These are phyloP conservation scores for Chlamydomonas urium DNA, from an alignment of 139 green algal species.

Conservation along the genomic window DNA sequence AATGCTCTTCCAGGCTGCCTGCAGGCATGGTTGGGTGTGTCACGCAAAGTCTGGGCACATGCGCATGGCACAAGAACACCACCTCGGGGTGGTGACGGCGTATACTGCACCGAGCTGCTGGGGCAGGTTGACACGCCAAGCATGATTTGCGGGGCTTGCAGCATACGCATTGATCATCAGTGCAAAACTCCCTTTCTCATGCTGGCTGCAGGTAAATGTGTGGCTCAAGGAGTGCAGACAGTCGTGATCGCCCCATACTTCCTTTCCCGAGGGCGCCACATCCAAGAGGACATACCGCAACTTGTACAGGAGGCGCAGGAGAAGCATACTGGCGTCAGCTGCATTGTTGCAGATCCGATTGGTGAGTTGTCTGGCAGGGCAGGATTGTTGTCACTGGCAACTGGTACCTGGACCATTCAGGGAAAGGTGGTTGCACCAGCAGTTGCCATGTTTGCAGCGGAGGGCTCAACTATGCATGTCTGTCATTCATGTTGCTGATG, in stretches of 20 bases:
- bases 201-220: too few species aligned
- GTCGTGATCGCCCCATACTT: slow-evolving; percentile 87
- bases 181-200: too few species aligned
- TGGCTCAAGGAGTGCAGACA: too few species aligned
- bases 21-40: background rate
- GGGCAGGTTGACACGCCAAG: too few species aligned
- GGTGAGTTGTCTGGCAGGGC: slow-evolving; percentile 29
- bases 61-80: background rate
- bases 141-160: too few species aligned
- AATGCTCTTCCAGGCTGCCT: too few species aligned
- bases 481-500: background rate
- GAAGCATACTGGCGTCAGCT: slow-evolving; percentile 41
- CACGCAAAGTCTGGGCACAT: background rate
- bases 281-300: slow-evolving; percentile 78
- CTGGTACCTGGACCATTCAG: background rate
- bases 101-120: too few species aligned
- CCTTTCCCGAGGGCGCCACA: slow-evolving; percentile 72
- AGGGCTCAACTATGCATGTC: too few species aligned
- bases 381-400: background rate
- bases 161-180: too few species aligned
- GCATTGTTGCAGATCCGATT: slow-evolving; percentile 71
- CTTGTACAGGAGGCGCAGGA: slow-evolving; percentile 58
- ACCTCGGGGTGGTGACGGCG: too few species aligned
- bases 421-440: background rate
- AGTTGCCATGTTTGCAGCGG: background rate